These are phyloP conservation scores for Emericellopsis atlantica DNA, from an alignment of 2,329 filamentous ascomycete genomes.

Conservation along the genomic window DNA sequence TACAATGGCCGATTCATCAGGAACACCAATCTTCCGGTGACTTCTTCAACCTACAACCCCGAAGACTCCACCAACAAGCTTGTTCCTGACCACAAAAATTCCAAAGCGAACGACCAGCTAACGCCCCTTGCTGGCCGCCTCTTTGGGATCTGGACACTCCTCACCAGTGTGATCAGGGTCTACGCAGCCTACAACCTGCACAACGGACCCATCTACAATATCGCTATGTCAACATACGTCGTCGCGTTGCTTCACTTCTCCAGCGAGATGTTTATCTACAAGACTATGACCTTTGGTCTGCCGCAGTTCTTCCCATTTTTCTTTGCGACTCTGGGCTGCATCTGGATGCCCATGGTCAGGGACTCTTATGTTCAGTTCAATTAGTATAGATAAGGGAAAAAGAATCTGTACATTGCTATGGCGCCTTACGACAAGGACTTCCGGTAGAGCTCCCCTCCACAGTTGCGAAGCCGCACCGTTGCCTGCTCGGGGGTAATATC, in stretches of 20 bases:
- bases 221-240: constrained; percentile 71
- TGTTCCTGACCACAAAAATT: constrained; percentile 26
- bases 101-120: constrained; percentile 43
- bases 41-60: constrained; percentile 28
- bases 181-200: constrained; percentile 77
- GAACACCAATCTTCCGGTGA: constrained; percentile 30
- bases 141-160: constrained; percentile 80
- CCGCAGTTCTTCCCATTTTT: constrained; percentile 44
- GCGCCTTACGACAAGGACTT: background rate
- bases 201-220: constrained; percentile 60
- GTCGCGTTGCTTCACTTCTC: constrained; percentile 69
- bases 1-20: constrained; percentile 57
- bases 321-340: constrained; percentile 34
- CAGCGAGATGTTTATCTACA: constrained; percentile 70
- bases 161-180: constrained; percentile 63
- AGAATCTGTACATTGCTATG: background rate
- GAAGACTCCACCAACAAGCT: constrained; percentile 42
- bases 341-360: constrained; percentile 58
- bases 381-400: background rate
- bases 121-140: constrained; percentile 66
- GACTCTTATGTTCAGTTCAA: constrained; percentile 47
- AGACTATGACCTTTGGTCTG: constrained; percentile 53
- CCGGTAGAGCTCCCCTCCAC: constrained; percentile 66
- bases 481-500: constrained; percentile 98
- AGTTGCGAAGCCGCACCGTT: constrained; percentile 60